Evolutionary conservation across 192 early-diverging fungal species (phyloP).

Genomic region (Gorgonomyces haynaldii): DNA sequence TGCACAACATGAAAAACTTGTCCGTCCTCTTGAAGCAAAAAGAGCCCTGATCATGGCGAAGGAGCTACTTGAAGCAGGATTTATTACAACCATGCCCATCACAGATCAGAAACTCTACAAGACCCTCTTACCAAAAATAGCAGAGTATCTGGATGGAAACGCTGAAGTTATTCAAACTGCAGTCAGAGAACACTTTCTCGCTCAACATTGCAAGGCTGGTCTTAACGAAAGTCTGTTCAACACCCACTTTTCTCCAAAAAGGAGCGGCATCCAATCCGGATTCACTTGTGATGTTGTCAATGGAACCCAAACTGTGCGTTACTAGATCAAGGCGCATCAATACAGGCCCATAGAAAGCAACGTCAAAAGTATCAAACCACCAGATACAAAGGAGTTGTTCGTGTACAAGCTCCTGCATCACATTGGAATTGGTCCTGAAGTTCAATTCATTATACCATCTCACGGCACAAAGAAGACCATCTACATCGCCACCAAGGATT

Average conservation of each 20-base stretch:
- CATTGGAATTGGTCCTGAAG: background rate
- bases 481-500: background rate
- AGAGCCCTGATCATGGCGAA: background rate
- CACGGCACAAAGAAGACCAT: background rate
- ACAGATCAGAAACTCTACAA: background rate
- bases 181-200: background rate
- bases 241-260: background rate
- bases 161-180: background rate
- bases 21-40: background rate
- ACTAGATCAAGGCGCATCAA: background rate
- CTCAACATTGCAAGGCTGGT: background rate
- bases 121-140: background rate
- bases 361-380: background rate
- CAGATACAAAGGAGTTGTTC: background rate
- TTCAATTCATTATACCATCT: background rate
- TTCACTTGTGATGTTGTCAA: background rate
- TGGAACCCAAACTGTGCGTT: background rate
- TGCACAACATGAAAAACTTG: background rate
- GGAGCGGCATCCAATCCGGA: background rate
- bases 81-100: background rate
- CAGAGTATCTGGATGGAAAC: background rate
- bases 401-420: background rate
- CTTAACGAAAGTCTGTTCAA: background rate
- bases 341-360: background rate
- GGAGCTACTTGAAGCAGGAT: background rate